Base-by-base conservation (phyloP, 805 yeast species). In the Jamesozyma rosinii region DNA sequence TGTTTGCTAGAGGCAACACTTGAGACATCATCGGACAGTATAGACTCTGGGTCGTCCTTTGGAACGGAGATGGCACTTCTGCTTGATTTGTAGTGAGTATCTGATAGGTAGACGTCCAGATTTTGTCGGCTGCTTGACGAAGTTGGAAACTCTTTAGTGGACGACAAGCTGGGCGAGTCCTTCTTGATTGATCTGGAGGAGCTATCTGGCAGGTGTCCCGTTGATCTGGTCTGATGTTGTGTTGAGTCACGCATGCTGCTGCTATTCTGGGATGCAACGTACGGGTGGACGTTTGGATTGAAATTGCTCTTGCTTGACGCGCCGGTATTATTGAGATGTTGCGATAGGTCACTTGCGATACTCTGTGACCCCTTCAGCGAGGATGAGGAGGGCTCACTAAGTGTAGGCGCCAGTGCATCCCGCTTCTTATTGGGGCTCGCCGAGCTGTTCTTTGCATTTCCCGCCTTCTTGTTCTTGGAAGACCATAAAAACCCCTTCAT, bases 401-500 rank as follows among this genome's bases (percentile, higher is more conserved):
- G n/a, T 19, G 34, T 24, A 24, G 29, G 11, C 11, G 6, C 29
- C 29, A 24, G 11, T 6, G 6, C 29, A 24, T 11, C 29, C 6
- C 11, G 17, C 30, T 27, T 35, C 37, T 5, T 21, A 35, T 29
- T 31, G 29, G n/a, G 39, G 17, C 15, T 19, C 21, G 11, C 24
- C 18, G 5, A 22, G 35, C 14, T 24, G 22, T 22, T 38, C 17
- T 34, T 34, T 2, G 36, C 18, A 29, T 30, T 35, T 8, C 45
- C 38, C 15, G 49, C 41, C 32, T 49, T 52, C 38, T 47, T 50
- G 39, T 48, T 44, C 49, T 46, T 52, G 6, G 54, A 49, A 22
- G 57, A 52, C 58, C 58, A 54, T 39, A 54, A 45, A 41, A 54
- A 47, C 17, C 52, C 48, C 41, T 52, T 54, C 58, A 54, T 54